phyloP scores from a whole-genome alignment of 169 alveolate species.

The Eimeria brunetti region DNA sequence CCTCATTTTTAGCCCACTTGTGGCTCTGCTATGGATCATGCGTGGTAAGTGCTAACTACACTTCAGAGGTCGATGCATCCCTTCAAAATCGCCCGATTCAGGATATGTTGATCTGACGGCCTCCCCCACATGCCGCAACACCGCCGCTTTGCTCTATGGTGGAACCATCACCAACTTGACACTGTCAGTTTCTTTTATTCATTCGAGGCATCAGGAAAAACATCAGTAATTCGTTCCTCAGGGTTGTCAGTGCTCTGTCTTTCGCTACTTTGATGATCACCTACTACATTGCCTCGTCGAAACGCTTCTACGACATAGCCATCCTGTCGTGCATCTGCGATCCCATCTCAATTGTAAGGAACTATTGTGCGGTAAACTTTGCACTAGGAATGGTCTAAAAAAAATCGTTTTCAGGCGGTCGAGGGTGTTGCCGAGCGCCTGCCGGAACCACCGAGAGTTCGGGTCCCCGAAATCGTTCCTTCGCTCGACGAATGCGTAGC shows the following conservation, averaged over 20 bases:
- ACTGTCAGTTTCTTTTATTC: background rate
- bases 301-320: slow-evolving; percentile 70
- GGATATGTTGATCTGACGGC: slow-evolving; percentile 49
- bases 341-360: slow-evolving; percentile 55
- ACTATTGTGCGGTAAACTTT: background rate
- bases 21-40: slow-evolving; percentile 67
- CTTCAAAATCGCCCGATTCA: background rate
- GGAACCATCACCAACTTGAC: slow-evolving; percentile 46
- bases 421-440: slow-evolving; percentile 73
- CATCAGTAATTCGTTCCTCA: background rate
- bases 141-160: slow-evolving; percentile 59
- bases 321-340: slow-evolving; percentile 64
- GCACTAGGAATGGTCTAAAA: background rate
- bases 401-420: slow-evolving; percentile 28
- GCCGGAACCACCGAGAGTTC: slow-evolving; percentile 54
- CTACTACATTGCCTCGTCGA: slow-evolving; percentile 70
- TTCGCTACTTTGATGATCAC: slow-evolving; percentile 58
- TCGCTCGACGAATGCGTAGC: slow-evolving; percentile 63
- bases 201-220: no score
- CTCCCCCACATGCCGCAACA: slow-evolving; percentile 71
- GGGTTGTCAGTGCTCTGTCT: slow-evolving; percentile 53
- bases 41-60: slow-evolving; percentile 23
- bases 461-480: slow-evolving; percentile 53
- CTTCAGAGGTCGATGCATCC: background rate
- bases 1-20: background rate